A percentile compares a stretch with the other conserved stretches of the same genome.
These are phyloP conservation scores for Candida wancherniae DNA, from an alignment of 805 yeast genomes.

Conservation along the genomic window DNA sequence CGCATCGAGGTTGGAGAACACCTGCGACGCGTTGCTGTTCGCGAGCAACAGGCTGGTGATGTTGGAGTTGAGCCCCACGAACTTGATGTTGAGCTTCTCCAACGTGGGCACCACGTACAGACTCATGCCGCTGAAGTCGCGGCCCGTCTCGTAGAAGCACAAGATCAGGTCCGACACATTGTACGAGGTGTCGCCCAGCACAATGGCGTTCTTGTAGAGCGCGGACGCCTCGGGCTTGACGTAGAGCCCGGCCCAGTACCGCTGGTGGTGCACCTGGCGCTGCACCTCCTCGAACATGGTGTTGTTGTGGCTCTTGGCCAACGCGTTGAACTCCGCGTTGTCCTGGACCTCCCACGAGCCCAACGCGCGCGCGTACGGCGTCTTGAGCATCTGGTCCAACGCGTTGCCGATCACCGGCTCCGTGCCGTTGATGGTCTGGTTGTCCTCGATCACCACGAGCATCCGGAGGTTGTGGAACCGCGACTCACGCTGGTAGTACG, in stretches of 20 bases:
- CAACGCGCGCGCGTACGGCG: slow-evolving; percentile 16
- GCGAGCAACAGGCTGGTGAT: slow-evolving; percentile 15
- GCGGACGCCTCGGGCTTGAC: slow-evolving; percentile 46
- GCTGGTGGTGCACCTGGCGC: slow-evolving; percentile 46
- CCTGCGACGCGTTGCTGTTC: slow-evolving; percentile 12
- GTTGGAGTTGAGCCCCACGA: slow-evolving; percentile 23
- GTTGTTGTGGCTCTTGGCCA: slow-evolving; percentile 24
- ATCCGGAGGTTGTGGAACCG: slow-evolving; percentile 31
- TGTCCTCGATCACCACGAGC: slow-evolving; percentile 38
- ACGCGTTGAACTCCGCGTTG: slow-evolving; percentile 21
- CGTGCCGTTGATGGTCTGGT: slow-evolving; percentile 17
- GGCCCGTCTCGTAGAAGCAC: slow-evolving; percentile 55
- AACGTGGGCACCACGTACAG: slow-evolving; percentile 40
- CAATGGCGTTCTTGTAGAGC: slow-evolving; percentile 37
- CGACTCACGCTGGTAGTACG: slow-evolving; percentile 28
- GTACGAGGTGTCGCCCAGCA: slow-evolving; percentile 26
- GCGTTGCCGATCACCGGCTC: slow-evolving; percentile 28
- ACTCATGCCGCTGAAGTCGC: slow-evolving; percentile 51
- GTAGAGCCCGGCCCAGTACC: slow-evolving; percentile 61
- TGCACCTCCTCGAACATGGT: slow-evolving; percentile 34
- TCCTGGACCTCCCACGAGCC: slow-evolving; percentile 38
- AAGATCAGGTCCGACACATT: slow-evolving; percentile 29
- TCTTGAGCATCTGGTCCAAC: slow-evolving; percentile 8
- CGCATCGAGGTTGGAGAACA: slow-evolving; percentile 12
- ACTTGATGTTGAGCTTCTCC: slow-evolving; percentile 28